Percentiles rank a stretch among this genome's conserved stretches.
Evolutionary conservation across 192 early-diverging fungal genomes (phyloP).

Genomic region (Lobosporangium transversale): DNA sequence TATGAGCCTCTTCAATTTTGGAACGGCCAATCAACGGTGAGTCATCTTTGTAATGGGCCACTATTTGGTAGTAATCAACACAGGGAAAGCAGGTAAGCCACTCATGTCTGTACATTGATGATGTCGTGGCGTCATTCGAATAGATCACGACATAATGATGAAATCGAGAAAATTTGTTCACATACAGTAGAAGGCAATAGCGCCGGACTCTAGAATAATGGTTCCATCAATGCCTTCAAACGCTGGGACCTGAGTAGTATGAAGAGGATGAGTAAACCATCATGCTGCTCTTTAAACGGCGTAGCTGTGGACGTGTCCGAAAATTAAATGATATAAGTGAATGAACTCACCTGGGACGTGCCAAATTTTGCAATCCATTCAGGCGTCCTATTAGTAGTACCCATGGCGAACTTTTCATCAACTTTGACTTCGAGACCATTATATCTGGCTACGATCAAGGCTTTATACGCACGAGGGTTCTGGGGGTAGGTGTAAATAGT

Average conservation of each 20-base stretch:
- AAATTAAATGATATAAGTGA: no score
- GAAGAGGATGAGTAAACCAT: no score
- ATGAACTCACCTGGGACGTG: constrained; percentile 73
- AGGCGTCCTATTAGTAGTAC: constrained; percentile 75
- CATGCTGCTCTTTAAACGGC: no score
- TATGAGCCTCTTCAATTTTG: constrained; percentile 68
- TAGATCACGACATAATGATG: not conserved
- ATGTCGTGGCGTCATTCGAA: constrained; percentile 5
- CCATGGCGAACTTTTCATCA: constrained; percentile 65
- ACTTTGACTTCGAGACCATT: constrained; percentile 76
- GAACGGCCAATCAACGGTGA: constrained; percentile 65
- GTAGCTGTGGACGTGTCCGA: no score
- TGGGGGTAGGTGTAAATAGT: constrained; percentile 67
- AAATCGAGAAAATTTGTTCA: not conserved
- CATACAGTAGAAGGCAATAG: constrained; percentile 89
- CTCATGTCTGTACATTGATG: not conserved
- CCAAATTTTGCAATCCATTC: constrained; percentile 92
- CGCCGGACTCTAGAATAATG: constrained; percentile 78
- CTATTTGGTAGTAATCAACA: constrained; percentile 17
- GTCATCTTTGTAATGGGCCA: constrained; percentile 59
- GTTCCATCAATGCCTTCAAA: constrained; percentile 84
- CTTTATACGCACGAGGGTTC: constrained; percentile 71
- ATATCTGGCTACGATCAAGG: constrained; percentile 72
- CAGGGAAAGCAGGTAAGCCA: not conserved
- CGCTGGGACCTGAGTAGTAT: constrained; percentile 67